Conservation (phyloP, 73 alveolate genomes). For the Paraurostyla sp. region DNA sequence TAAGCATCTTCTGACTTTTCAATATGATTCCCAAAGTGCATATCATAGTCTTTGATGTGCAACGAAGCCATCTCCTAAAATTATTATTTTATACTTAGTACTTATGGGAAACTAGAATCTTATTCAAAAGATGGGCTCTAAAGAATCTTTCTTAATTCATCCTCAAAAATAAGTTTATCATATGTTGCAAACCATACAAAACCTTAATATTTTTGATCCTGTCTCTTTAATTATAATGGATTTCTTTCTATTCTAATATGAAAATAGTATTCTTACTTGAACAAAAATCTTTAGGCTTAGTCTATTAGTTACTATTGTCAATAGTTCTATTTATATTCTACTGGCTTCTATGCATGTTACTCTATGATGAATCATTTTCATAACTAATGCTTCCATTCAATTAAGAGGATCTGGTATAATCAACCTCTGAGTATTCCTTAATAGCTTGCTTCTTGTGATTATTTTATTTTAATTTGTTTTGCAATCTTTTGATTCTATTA, state of each 20-base stretch:
- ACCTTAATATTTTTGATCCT: conserved; percentile 12
- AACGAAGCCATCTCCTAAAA: conserved; percentile 55
- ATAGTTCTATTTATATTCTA: neutral
- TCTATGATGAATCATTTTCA: conserved; percentile 40
- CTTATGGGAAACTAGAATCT: conserved; percentile 44
- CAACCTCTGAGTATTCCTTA: conserved; percentile 37
- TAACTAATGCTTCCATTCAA: conserved; percentile 20
- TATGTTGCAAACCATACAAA: conserved; percentile 58
- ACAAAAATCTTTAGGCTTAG: conserved; percentile 37
- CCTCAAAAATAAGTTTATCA: conserved; percentile 37
- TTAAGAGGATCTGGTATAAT: conserved; percentile 45
- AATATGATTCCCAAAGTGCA: conserved; percentile 33
- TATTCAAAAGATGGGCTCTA: neutral
- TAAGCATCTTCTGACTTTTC: conserved; percentile 1
- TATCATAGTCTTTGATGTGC: conserved; percentile 30
- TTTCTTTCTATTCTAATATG: neutral
- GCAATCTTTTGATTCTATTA: neutral
- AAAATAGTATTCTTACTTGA: neutral
- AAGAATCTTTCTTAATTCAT: conserved; percentile 31
- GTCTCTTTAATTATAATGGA: conserved; percentile 32
- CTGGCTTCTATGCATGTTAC: neutral
- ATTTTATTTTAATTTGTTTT: neutral
- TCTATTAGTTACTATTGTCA: neutral
- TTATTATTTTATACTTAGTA: neutral
- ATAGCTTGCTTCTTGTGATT: neutral